phyloP scores from a whole-genome alignment of 2,329 filamentous ascomycete species.

The Fusarium sp. region DNA sequence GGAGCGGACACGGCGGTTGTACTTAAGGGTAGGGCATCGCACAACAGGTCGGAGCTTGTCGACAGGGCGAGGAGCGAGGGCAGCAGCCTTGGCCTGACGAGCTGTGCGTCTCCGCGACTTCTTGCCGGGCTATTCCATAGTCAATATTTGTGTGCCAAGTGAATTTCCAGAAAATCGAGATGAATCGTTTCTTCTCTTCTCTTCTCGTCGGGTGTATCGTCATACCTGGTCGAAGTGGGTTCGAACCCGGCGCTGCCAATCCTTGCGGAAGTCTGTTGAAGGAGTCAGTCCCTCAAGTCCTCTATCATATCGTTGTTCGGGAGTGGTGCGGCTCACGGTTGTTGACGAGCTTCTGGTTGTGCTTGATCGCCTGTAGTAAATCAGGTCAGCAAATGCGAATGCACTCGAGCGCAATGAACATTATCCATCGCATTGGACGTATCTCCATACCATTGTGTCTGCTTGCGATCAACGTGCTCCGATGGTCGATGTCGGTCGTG shows the following conservation, averaged over 20 bases:
- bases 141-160: constrained; percentile 46
- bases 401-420: constrained; percentile 24
- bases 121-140: constrained; percentile 79
- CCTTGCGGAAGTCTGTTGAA: constrained; percentile 92
- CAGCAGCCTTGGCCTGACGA: constrained; percentile 93
- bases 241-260: constrained; percentile 99
- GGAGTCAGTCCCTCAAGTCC: constrained; percentile 51
- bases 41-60: constrained; percentile 97
- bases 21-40: constrained; percentile 97
- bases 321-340: constrained; percentile 74
- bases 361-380: constrained; percentile 86
- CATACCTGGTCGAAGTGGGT: constrained; percentile 99
- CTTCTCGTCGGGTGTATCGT: constrained; percentile 28
- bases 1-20: constrained; percentile 97
- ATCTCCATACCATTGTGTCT: constrained; percentile 61
- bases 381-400: constrained; percentile 43
- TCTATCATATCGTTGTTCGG: constrained; percentile 41
- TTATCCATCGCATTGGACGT: constrained; percentile 33
- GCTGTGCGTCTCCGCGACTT: constrained; percentile 93
- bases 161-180: constrained; percentile 30
- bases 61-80: constrained; percentile 93
- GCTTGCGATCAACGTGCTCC: constrained; percentile 61
- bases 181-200: constrained; percentile 13
- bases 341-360: constrained; percentile 98
- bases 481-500: constrained; percentile 54